Evolutionary conservation across 371 early-diverging fungal species (phyloP).

Genomic region (Apophysomyces trapeziformis): DNA sequence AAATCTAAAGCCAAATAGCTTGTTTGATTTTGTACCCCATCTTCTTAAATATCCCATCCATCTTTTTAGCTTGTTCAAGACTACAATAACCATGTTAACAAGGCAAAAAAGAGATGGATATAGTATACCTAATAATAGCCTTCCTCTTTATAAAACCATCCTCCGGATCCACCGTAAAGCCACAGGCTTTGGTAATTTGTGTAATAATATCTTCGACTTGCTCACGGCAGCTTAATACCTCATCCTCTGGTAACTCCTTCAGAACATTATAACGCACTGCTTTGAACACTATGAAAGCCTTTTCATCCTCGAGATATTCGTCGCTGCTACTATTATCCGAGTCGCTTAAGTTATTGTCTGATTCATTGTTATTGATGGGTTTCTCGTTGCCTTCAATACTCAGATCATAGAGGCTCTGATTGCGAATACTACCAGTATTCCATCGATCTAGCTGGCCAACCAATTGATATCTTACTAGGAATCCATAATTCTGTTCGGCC

Average conservation of each 20-base stretch:
- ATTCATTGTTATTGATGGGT: slow-evolving; percentile 5
- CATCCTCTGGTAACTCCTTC: slow-evolving; percentile 43
- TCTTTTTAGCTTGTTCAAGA: slow-evolving; percentile 49
- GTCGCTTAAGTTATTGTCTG: slow-evolving; percentile 1
- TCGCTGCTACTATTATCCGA: not conserved
- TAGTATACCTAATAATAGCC: slow-evolving; percentile 43
- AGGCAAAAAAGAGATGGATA: not conserved
- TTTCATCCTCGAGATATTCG: slow-evolving; percentile 9
- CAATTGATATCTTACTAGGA: slow-evolving; percentile 52
- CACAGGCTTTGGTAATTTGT: slow-evolving; percentile 29
- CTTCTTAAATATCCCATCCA: slow-evolving; percentile 47
- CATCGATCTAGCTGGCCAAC: slow-evolving; percentile 57
- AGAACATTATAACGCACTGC: slow-evolving; percentile 48
- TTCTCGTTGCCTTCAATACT: slow-evolving; percentile 20
- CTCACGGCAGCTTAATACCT: slow-evolving; percentile 35
- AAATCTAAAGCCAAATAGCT: slow-evolving; percentile 32
- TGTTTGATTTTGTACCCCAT: slow-evolving; percentile 49
- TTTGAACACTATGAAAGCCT: slow-evolving; percentile 36
- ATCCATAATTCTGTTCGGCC: slow-evolving; percentile 63
- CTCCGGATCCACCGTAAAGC: slow-evolving; percentile 20
- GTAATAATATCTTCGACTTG: slow-evolving; percentile 41
- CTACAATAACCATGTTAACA: slow-evolving; percentile 13
- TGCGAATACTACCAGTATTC: slow-evolving; percentile 66
- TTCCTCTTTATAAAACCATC: slow-evolving; percentile 30
- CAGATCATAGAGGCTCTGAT: slow-evolving; percentile 41